Evolutionary conservation across 2,329 filamentous ascomycete genomes (phyloP).

Genomic region (Lasiodiplodia sp.): DNA sequence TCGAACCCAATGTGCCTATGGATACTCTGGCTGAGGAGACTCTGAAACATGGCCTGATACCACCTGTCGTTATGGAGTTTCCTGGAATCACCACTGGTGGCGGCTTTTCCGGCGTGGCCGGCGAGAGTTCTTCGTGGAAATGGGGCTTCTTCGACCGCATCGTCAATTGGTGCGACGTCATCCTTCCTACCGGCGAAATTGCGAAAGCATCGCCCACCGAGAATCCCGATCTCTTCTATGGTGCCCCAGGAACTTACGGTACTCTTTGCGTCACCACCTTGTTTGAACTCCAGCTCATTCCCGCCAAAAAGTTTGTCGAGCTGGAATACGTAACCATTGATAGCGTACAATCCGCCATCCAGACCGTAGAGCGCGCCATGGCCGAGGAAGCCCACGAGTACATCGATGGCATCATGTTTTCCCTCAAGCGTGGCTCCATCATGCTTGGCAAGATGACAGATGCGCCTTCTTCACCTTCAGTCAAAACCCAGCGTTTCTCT

Average conservation of each 20-base stretch:
- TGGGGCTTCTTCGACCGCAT: conserved; percentile 72
- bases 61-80: conserved; percentile 74
- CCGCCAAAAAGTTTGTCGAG: conserved; percentile 64
- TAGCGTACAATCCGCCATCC: conserved; percentile 57
- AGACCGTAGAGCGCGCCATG: conserved; percentile 57
- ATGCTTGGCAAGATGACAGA: conserved; percentile 67
- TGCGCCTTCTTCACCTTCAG: conserved; percentile 43
- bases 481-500: conserved; percentile 58
- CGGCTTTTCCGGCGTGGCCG: conserved; percentile 70
- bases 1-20: conserved; percentile 76
- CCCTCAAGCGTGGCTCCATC: conserved; percentile 62
- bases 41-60: conserved; percentile 62
- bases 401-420: conserved; percentile 73
- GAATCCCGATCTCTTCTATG: conserved; percentile 64
- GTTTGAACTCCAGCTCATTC: conserved; percentile 64
- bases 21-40: conserved; percentile 67
- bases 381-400: conserved; percentile 62
- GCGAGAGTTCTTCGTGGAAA: conserved; percentile 71
- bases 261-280: conserved; percentile 68
- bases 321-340: conserved; percentile 66
- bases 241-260: conserved; percentile 66
- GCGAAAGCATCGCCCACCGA: conserved; percentile 56
- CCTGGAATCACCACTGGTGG: conserved; percentile 74
- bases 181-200: conserved; percentile 65
- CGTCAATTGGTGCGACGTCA: conserved; percentile 68